Evolutionary conservation across 2,329 filamentous ascomycete genomes (phyloP), one percentile per base, ranked within the genome.

Genomic region (Microsporum canis): DNA sequence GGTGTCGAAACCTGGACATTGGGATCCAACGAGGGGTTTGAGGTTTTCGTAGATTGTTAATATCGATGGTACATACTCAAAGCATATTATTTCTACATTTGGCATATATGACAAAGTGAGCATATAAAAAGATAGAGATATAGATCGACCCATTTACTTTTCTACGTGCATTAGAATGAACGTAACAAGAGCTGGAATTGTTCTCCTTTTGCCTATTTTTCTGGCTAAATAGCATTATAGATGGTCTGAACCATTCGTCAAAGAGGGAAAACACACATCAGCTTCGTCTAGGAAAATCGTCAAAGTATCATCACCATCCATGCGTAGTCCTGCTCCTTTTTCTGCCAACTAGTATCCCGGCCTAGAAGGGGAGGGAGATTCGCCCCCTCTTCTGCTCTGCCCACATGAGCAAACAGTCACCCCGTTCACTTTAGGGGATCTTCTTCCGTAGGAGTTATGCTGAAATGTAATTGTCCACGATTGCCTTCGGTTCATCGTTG

Each of bases 21-120:
- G 84, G 84, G 83, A 86, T 65, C 81, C 83, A 0, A 79, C 71
- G 49, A 76, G 78, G 43, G 83, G 83, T 2, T 80, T 87, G 65
- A 78, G 80, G 59, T 85, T 85, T 72, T 73, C 72, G 49, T 53
- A 53, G 29, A 10, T 14, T 27, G 27, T 33, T 5, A 33, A 33
- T n/a, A 31, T 31, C 5, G 23, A 23, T 10, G 43, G 43, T 29
- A 47, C 27, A 47, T 47, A 47, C 39, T 23, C 14, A n/a, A 47
- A 7, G 23, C n/a, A 10, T 17, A 51, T 51, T 29, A 31, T 51
- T 29, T 3, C 45, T 51, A 17, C 17, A 29, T 29, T 51, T 23
- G 17, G 17, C 17, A 23, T 23, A 23, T 23, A 23, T 23, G 17
- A 23, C 17, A 23, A 23, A 23, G 17, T 51, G 17, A 51, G 10